A percentile compares a stretch with the other conserved stretches of the same genome.
Evolutionary conservation across 139 green algal species (phyloP).

Genomic region (Picochlorum sp.): DNA sequence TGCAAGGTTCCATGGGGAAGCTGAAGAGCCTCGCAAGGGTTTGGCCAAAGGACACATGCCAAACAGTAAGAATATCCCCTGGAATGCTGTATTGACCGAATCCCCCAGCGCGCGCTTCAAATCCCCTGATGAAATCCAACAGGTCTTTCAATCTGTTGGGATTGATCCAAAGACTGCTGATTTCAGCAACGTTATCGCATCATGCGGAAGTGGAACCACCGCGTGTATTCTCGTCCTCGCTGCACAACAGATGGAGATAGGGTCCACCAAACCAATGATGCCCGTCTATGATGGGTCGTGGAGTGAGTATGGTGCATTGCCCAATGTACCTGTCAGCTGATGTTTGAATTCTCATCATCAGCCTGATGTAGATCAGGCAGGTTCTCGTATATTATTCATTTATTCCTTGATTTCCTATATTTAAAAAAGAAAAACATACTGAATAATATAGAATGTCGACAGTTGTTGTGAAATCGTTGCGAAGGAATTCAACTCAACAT

Average conservation of each 20-base stretch:
- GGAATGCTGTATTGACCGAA: conserved; percentile 44
- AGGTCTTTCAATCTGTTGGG: conserved; percentile 51
- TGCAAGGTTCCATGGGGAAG: conserved; percentile 57
- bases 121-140: conserved; percentile 38
- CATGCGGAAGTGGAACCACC: conserved; percentile 86
- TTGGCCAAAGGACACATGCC: conserved; percentile 80
- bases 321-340: conserved; percentile 24
- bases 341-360: not conserved
- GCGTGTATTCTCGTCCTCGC: conserved; percentile 82
- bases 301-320: conserved; percentile 78
- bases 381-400: too few species aligned
- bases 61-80: conserved; percentile 69
- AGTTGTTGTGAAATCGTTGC: too few species aligned
- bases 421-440: too few species aligned
- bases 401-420: too few species aligned
- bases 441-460: too few species aligned
- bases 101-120: conserved; percentile 34
- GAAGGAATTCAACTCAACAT: too few species aligned
- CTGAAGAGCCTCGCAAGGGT: conserved; percentile 69
- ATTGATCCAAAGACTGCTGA: conserved; percentile 33
- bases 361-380: too few species aligned
- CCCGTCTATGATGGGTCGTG: conserved; percentile 92
- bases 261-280: not conserved
- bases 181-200: conserved; percentile 42
- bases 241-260: conserved; percentile 32